Conservation (phyloP, 2,329 filamentous ascomycete genomes). For the Dryadomyces sulphureus region DNA sequence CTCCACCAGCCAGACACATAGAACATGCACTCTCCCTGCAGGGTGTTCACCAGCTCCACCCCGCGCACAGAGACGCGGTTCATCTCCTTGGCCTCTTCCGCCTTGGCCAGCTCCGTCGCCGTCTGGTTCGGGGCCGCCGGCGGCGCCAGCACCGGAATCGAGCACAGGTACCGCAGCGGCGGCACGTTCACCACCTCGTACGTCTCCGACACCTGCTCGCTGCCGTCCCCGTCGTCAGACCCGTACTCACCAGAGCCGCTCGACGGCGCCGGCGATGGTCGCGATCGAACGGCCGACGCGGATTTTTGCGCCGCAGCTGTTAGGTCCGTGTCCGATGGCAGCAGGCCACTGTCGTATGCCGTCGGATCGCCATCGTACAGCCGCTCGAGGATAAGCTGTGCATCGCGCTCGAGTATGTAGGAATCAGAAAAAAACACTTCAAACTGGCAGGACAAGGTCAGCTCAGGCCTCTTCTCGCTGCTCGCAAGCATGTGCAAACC, state of each 20-base stretch:
- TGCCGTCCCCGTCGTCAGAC: slow-evolving; percentile 16
- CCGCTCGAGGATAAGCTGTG: slow-evolving; percentile 41
- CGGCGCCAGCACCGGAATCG: slow-evolving; percentile 56
- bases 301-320: slow-evolving; percentile 22
- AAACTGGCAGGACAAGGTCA: slow-evolving; percentile 39
- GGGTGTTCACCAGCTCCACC: slow-evolving; percentile 62
- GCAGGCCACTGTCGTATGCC: slow-evolving; percentile 25
- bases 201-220: slow-evolving; percentile 23
- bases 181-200: slow-evolving; percentile 67
- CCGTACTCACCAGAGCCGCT: slow-evolving; percentile 15
- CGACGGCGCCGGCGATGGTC: slow-evolving; percentile 1
- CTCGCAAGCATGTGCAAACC: slow-evolving; percentile 31
- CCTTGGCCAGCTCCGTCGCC: slow-evolving; percentile 50
- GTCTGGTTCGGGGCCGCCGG: slow-evolving; percentile 45
- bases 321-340: slow-evolving; percentile 25
- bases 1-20: slow-evolving; percentile 84
- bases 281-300: slow-evolving; percentile 14
- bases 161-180: slow-evolving; percentile 65
- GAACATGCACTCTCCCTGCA: slow-evolving; percentile 72
- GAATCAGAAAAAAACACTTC: slow-evolving; percentile 63
- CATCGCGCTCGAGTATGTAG: slow-evolving; percentile 57
- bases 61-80: slow-evolving; percentile 62
- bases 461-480: neutral
- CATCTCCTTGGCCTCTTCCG: slow-evolving; percentile 68
- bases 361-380: slow-evolving; percentile 15